A percentile compares a stretch with the other conserved stretches of the same genome.
Evolutionary conservation across 139 green algal genomes (phyloP).

Genomic region (Ettlia oleoabundans): DNA sequence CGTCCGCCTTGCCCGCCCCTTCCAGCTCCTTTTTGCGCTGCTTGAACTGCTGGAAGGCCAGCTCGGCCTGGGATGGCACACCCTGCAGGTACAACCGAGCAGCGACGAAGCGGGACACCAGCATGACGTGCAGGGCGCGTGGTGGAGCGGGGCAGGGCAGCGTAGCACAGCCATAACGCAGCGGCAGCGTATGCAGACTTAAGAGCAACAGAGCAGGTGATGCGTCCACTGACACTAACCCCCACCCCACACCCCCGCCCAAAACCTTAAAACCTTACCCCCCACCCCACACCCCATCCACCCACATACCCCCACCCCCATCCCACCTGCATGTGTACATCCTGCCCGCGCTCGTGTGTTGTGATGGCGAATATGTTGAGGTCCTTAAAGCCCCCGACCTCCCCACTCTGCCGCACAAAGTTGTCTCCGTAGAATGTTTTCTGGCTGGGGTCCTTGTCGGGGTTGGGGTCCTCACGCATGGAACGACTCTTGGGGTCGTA

Average conservation of each 20-base stretch:
- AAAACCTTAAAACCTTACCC: background rate
- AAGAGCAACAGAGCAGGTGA: too few species aligned
- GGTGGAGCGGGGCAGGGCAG: background rate
- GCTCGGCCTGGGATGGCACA: slow-evolving; percentile 90
- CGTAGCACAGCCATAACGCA: too few species aligned
- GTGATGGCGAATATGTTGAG: slow-evolving; percentile 89
- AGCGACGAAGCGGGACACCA: background rate
- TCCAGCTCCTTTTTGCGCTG: slow-evolving; percentile 89
- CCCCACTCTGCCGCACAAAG: slow-evolving; percentile 85
- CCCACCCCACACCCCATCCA: background rate
- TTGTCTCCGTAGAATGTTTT: slow-evolving; percentile 91
- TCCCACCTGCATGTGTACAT: slow-evolving; percentile 78
- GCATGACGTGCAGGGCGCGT: background rate
- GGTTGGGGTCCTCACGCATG: slow-evolving; percentile 94
- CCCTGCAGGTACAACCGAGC: slow-evolving; percentile 55
- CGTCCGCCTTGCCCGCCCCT: slow-evolving; percentile 62
- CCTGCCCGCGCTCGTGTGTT: slow-evolving; percentile 83
- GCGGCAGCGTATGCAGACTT: too few species aligned
- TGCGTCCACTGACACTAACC: too few species aligned
- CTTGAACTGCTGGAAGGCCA: slow-evolving; percentile 90
- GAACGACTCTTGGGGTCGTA: slow-evolving; percentile 99
- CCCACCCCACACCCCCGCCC: too few species aligned
- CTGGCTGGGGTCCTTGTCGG: slow-evolving; percentile 63
- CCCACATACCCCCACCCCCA: background rate
- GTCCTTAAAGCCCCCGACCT: slow-evolving; percentile 78